A percentile compares a stretch with the other conserved stretches of the same genome.
Conservation (phyloP, 345 rosid species). For the Hibiscus syriacus region DNA sequence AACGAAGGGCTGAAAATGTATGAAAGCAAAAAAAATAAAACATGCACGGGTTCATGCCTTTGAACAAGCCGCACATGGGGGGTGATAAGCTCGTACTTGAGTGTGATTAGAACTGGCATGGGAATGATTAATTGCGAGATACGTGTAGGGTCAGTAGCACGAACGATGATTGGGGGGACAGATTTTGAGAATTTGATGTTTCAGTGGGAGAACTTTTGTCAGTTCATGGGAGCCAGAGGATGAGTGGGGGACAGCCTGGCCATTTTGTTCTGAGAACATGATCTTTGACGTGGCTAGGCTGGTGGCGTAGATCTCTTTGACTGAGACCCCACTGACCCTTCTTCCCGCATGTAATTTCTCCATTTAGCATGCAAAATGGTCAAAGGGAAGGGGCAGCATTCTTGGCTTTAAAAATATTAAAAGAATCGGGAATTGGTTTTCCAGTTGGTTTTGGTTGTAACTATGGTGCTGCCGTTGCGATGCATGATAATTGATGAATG, state of each 20-base stretch:
- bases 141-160: too few relatives aligned
- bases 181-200: neutral
- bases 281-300: conserved; percentile 6
- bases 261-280: conserved; percentile 1
- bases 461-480: too few relatives aligned
- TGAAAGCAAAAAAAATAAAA: neutral
- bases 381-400: too few relatives aligned
- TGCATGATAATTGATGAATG: too few relatives aligned
- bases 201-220: conserved; percentile 9
- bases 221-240: neutral
- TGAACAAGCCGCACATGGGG: neutral
- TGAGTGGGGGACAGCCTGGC: conserved; percentile 32
- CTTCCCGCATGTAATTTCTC: neutral
- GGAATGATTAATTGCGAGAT: too few relatives aligned
- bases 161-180: neutral
- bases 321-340: neutral
- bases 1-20: neutral
- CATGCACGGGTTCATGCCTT: neutral
- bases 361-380: neutral
- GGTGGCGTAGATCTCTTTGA: neutral
- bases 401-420: too few relatives aligned
- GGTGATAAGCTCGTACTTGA: neutral
- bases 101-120: too few relatives aligned
- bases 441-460: too few relatives aligned
- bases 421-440: too few relatives aligned